Evolutionary conservation across 1,139 yeast genomes (phyloP), one percentile per base, ranked within the genome.

Genomic region (Suhomyces bokatorum): DNA sequence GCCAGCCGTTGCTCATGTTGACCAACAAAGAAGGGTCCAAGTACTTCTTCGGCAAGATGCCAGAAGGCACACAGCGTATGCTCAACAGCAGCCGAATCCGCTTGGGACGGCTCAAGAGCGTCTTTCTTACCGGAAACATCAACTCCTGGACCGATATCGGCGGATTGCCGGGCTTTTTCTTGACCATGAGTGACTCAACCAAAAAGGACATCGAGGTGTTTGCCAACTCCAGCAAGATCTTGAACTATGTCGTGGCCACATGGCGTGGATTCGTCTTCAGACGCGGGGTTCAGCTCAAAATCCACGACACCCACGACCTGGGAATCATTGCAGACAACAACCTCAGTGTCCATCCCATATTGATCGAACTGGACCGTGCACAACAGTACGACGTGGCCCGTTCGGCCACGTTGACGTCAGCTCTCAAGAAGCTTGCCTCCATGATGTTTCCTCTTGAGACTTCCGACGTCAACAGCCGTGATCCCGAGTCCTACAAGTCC

Each of bases 201-300:
- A 77, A 78, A 44, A 76, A 77, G 38, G 68, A 70, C 30, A 62
- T 73, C 26, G 70, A 68, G 24, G 67, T 74, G 2, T 71, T 62
- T 47, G 60, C 73, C n/a, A 65, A 61, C 48, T 63, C 66, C 20
- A 64, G 73, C 7, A 62, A 67, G 36, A 55, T 82, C 26, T 55
- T 76, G 29, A 70, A 77, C 35, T 85, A 80, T 63, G 72, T 80
- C 39, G 79, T 84, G 15, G 77, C 90, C 4, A 80, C 93, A 0
- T 90, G 97, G 97, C 74, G 97, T 52, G 82, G 82, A 51, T 91
- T 91, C 66, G 89, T 90, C n/a, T 89, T 87, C 62, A 77, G 97
- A 53, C 79, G 83, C 53, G 95, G 95, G 3, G 78, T 87, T 40
- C 73, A 77, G 35, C 62, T 89, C 44, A 67, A 64, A n/a, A 67